A percentile compares a stretch with the other conserved stretches of the same genome.
Evolutionary conservation across 148 eudicot genomes (phyloP).

Genomic region (Drosera capensis): DNA sequence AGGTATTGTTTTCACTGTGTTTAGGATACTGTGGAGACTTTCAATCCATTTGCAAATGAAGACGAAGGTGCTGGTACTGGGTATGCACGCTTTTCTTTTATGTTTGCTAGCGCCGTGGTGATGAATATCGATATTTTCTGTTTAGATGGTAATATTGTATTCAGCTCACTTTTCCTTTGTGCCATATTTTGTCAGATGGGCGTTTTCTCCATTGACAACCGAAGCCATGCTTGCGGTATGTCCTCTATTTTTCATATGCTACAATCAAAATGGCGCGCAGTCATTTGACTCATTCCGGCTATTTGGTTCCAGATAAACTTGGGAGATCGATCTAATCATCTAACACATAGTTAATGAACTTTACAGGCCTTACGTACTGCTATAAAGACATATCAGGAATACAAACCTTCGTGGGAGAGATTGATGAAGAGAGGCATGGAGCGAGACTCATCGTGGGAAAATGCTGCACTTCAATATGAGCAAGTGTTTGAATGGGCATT

Average conservation of each 20-base stretch:
- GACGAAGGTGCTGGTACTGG: conserved; percentile 80
- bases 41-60: conserved; percentile 72
- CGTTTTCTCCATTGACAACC: conserved; percentile 70
- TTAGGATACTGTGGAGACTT: conserved; percentile 84
- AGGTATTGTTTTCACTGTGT: neutral
- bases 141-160: neutral
- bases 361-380: conserved; percentile 59
- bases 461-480: conserved; percentile 77
- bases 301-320: no score
- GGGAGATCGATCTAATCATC: no score
- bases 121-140: neutral
- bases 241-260: conserved; percentile 3
- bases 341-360: no score
- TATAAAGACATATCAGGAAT: conserved; percentile 44
- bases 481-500: conserved; percentile 79
- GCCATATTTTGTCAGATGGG: conserved; percentile 46
- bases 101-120: neutral
- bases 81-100: conserved; percentile 25
- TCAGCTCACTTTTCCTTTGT: conserved; percentile 6
- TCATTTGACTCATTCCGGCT: no score
- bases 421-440: conserved; percentile 89
- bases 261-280: no score
- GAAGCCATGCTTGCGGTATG: conserved; percentile 69
- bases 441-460: conserved; percentile 64
- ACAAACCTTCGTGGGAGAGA: conserved; percentile 73